Evolutionary conservation across 129 eudicot species (phyloP).

Genomic region (Centrapalus pauciflorus): DNA sequence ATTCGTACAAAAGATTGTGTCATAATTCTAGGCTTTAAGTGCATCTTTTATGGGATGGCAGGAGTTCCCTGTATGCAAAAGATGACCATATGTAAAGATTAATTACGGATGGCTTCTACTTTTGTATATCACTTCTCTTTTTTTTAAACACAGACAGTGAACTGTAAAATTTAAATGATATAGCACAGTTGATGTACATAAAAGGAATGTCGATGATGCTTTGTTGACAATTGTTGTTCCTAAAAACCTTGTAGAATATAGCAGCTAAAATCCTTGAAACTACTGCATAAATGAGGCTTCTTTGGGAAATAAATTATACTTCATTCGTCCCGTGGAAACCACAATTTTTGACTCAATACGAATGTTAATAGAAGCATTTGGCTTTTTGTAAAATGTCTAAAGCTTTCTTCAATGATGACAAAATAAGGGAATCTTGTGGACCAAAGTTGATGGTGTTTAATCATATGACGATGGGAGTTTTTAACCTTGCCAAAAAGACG

Average conservation of each 20-base stretch:
- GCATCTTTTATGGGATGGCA: not conserved
- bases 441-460: not conserved
- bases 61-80: not conserved
- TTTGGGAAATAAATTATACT: not conserved
- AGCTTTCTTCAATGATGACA: not conserved
- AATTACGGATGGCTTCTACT: not conserved
- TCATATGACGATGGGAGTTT: not conserved
- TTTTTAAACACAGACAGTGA: not conserved
- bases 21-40: not conserved
- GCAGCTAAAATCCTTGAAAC: not conserved
- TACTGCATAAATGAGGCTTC: not conserved
- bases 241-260: not conserved
- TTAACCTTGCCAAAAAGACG: not conserved
- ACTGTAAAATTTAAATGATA: not conserved
- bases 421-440: not conserved
- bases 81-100: not conserved
- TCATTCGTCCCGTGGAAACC: not conserved
- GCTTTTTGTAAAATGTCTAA: slow-evolving; percentile 2
- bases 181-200: not conserved
- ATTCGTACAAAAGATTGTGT: not conserved
- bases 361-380: not conserved
- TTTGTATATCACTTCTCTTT: not conserved
- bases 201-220: not conserved
- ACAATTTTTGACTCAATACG: not conserved
- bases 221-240: too few species aligned